Evolutionary conservation across 768 basidiomycete species (phyloP), one percentile per base, ranked within the genome.

Genomic region (Xerocomus brunneocitrinus): DNA sequence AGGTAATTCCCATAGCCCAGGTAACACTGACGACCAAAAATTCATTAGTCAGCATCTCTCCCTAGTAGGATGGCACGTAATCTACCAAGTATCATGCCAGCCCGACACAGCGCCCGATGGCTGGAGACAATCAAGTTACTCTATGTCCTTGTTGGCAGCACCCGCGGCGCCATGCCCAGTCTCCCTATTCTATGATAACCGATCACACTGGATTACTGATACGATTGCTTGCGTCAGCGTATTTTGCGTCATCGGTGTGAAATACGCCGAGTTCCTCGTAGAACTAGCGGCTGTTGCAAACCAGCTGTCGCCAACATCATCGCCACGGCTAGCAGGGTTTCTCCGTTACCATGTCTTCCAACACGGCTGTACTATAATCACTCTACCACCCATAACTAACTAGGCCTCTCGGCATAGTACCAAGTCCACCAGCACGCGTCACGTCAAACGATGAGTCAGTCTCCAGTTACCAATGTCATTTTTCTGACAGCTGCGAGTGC

Each of bases 1-100:
- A 65, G 7, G 19, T 44, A 0, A 22, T 59, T 63, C n/a, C 39
- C 62, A 62, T 50, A 49, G 28, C 28, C 19, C 28, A 28, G 19
- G 19, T 19, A 19, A 19, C 19, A 19, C 19, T 19, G 19, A 19
- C 19, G 19, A 28, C 43, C 27, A n/a, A 44, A n/a, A 31, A 22
- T 3, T 4, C 10, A 13, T 46, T 46, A 46, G 44, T 46, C 44
- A 46, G 31, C 31, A 32, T 44, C 44, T 44, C 47, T 56, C 47
- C n/a, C 44, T 43, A 12, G 9, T 24, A 8, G 30, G 44, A 14
- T 14, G 13, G 3, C 32, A 25, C 32, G 13, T 14, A 36, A 48
- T 48, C 47, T 5, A 8, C 12, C 31, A 47, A 32, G 34, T 25
- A 35, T 35, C 24, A 47, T 7, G 30, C 44, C 30, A 3, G 14